These are phyloP conservation scores for Neonectria faginata DNA, from an alignment of 2,329 filamentous ascomycete species.

Conservation along the genomic window DNA sequence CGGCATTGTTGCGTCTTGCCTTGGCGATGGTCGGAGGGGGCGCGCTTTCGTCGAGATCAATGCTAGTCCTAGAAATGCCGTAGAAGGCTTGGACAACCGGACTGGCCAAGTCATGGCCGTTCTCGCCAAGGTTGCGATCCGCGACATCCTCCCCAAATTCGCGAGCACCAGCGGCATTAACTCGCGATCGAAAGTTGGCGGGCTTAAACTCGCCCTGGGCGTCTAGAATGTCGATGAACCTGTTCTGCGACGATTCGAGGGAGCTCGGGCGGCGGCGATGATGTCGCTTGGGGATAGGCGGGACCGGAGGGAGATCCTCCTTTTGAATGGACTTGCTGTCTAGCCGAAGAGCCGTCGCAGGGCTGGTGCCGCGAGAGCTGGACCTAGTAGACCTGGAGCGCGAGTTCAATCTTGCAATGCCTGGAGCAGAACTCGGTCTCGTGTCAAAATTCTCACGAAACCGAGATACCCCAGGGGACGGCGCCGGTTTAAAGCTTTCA, in stretches of 20 bases:
- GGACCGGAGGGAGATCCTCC: slow-evolving; percentile 39
- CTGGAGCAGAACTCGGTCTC: slow-evolving; percentile 41
- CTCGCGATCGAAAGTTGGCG: slow-evolving; percentile 60
- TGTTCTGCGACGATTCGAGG: slow-evolving; percentile 33
- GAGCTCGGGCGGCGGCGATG: slow-evolving; percentile 38
- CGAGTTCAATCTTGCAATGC: slow-evolving; percentile 14
- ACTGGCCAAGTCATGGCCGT: slow-evolving; percentile 49
- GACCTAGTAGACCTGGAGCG: slow-evolving; percentile 36
- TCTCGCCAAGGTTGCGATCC: slow-evolving; percentile 66
- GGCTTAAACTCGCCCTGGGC: slow-evolving; percentile 65
- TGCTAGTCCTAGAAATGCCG: slow-evolving; percentile 31
- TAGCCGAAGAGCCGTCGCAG: slow-evolving; percentile 30
- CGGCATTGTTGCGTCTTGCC: slow-evolving; percentile 21
- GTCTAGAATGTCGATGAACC: slow-evolving; percentile 66
- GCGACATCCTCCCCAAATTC: slow-evolving; percentile 75
- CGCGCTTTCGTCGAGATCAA: slow-evolving; percentile 28
- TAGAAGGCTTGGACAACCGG: slow-evolving; percentile 53
- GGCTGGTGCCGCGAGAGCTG: slow-evolving; percentile 37
- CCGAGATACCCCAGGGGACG: slow-evolving; percentile 35
- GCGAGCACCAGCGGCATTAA: slow-evolving; percentile 62
- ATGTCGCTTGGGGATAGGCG: slow-evolving; percentile 35
- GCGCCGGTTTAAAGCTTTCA: slow-evolving; percentile 20
- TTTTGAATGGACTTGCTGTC: slow-evolving; percentile 30
- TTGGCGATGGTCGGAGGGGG: slow-evolving; percentile 37
- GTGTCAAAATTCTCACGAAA: slow-evolving; percentile 28